Evolutionary conservation across 31 red algal genomes (phyloP), one percentile per base, ranked within the genome.

Genomic region (Asparagopsis taxiformis): DNA sequence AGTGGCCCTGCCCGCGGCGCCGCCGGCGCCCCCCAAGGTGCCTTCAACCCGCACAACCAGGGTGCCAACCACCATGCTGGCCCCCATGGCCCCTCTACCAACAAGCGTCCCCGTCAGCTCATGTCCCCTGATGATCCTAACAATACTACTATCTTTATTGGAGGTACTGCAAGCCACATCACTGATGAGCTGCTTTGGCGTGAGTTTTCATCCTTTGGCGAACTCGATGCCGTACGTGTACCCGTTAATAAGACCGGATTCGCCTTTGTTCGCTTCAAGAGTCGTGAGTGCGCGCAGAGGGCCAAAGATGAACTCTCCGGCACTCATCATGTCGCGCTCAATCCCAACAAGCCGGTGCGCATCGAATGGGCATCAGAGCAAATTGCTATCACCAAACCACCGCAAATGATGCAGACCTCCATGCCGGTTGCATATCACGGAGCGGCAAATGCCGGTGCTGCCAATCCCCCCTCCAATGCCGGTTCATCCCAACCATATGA

Each of bases 301-400:
- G 85, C 85, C 16, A 89, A 89, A 29, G 66, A 89, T 53, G 78
- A 64, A 16, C 65, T 91, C 39, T 70, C 71, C 17, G 68, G 74
- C 37, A 76, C 71, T 22, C 74, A 81, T 25, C 72, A 70, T 52
- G 38, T 62, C 29, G 41, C 75, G 22, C 56, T 91, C 20, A 91
- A 91, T 44, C 67, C 67, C 49, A 35, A 76, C 56, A 79, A 81
- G 52, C 75, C 87, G 9, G 69, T 91, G 50, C 77, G 87, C 50
- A 51, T 91, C 51, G 87, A 91, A 53, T 91, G 87, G 87, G 87
- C 87, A 6, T 75, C 87, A 29, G 87, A 91, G 46, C 87, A 82
- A 31, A 74, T 89, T 30, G 52, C 75, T 48, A 62, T 61, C 36
- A 72, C 85, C 20, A 86, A 76, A 52, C 70, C 82, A 19, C 78